Percentiles rank a stretch among this genome's conserved stretches.
Evolutionary conservation across 1,284 basidiomycete genomes (phyloP).

Genomic region (Volvariella surrecta): DNA sequence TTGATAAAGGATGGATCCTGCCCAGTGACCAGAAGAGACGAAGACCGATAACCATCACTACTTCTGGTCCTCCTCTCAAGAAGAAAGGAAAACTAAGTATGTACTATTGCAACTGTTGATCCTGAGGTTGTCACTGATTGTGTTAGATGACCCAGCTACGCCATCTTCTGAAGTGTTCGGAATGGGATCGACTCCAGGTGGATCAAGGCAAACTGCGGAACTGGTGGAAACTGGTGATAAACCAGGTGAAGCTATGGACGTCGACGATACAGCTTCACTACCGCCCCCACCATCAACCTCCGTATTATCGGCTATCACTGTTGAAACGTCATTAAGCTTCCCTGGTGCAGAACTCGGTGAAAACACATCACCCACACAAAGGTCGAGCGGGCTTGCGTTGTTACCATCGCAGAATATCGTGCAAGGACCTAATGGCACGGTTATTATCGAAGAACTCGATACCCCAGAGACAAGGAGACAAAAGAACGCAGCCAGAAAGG

Average conservation of each 20-base stretch:
- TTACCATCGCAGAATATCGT: slow-evolving; percentile 8
- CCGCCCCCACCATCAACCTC: slow-evolving; percentile 4
- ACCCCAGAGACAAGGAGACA: slow-evolving; percentile 55
- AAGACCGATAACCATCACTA: slow-evolving; percentile 20
- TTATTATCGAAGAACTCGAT: slow-evolving; percentile 62
- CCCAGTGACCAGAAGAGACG: slow-evolving; percentile 62
- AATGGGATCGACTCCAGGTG: neutral
- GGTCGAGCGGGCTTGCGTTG: neutral
- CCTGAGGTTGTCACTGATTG: neutral
- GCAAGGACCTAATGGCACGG: slow-evolving; percentile 22
- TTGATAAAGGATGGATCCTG: slow-evolving; percentile 87
- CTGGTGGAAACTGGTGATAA: slow-evolving; percentile 11
- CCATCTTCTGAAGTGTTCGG: neutral
- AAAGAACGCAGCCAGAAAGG: slow-evolving; percentile 33
- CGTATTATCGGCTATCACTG: neutral
- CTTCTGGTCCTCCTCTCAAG: slow-evolving; percentile 30
- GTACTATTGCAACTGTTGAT: too few relatives aligned
- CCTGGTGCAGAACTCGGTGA: neutral
- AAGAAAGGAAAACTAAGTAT: slow-evolving; percentile 50
- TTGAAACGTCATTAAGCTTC: neutral
- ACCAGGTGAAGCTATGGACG: slow-evolving; percentile 16
- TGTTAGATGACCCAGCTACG: neutral
- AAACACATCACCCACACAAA: neutral
- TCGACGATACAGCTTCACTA: slow-evolving; percentile 13
- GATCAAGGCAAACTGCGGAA: slow-evolving; percentile 7